These are phyloP conservation scores for Geoglossum glabrum DNA, from an alignment of 495 filamentous ascomycete species.

Conservation along the genomic window DNA sequence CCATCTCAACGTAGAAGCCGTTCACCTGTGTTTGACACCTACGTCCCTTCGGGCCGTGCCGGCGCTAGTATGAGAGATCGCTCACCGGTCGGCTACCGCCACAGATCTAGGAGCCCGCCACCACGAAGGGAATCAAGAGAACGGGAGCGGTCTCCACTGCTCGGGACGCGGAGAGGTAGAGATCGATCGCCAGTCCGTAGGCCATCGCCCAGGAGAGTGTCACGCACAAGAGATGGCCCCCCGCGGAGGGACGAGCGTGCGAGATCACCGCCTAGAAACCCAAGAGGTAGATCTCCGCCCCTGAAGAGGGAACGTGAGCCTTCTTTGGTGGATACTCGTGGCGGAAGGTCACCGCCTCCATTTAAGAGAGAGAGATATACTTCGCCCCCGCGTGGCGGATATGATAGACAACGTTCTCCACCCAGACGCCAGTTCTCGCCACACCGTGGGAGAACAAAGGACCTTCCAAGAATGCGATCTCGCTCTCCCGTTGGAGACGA, in stretches of 20 bases:
- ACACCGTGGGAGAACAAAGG: neutral
- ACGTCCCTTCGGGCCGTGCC: slow-evolving; percentile 14
- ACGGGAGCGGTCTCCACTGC: slow-evolving; percentile 10
- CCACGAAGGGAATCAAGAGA: too few relatives aligned
- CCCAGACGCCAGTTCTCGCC: slow-evolving; percentile 2
- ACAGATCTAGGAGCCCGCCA: slow-evolving; percentile 18
- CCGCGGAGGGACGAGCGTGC: slow-evolving; percentile 11
- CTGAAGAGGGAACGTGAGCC: slow-evolving; percentile 17
- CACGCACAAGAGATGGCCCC: neutral
- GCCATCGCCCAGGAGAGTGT: slow-evolving; percentile 15
- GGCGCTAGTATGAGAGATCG: slow-evolving; percentile 14
- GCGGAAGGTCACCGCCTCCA: slow-evolving; percentile 14
- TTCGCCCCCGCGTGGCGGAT: slow-evolving; percentile 13
- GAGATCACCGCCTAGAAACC: slow-evolving; percentile 10
- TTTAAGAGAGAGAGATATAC: slow-evolving; percentile 17
- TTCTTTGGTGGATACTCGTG: slow-evolving; percentile 15
- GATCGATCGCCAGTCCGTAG: slow-evolving; percentile 20
- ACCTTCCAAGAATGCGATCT: slow-evolving; percentile 16
- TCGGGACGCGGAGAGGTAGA: slow-evolving; percentile 10
- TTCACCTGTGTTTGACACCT: slow-evolving; percentile 15
- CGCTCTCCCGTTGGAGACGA: slow-evolving; percentile 16
- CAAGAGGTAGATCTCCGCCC: slow-evolving; percentile 18
- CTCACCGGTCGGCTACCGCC: slow-evolving; percentile 16
- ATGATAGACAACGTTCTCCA: slow-evolving; percentile 10
- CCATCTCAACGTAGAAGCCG: slow-evolving; percentile 4